Conservation (phyloP, 2,329 filamentous ascomycete genomes). For the Arthrobotrys sinensis region DNA sequence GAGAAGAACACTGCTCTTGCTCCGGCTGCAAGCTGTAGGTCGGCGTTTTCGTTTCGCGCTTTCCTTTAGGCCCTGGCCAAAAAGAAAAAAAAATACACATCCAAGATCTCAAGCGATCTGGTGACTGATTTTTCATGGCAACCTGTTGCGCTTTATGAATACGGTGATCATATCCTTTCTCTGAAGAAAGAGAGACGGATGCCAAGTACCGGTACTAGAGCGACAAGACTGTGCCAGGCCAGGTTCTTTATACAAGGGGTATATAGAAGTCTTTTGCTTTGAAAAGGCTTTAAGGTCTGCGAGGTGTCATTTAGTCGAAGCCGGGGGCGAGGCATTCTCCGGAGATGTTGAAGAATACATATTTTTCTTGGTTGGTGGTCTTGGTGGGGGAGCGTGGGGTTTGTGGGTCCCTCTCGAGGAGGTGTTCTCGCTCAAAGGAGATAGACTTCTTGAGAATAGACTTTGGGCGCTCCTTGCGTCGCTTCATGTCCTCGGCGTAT, state of each 20-base stretch:
- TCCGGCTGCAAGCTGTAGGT: conserved; percentile 58
- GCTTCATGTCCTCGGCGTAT: conserved; percentile 59
- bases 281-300: conserved; percentile 43
- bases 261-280: conserved; percentile 49
- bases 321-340: conserved; percentile 56
- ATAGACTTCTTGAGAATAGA: conserved; percentile 58
- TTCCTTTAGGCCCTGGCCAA: conserved; percentile 47
- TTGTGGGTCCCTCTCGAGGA: conserved; percentile 54
- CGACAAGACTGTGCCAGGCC: conserved; percentile 60
- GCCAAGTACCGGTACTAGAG: conserved; percentile 50
- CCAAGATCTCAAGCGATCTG: conserved; percentile 34
- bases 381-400: conserved; percentile 59
- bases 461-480: conserved; percentile 57
- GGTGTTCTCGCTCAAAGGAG: conserved; percentile 59
- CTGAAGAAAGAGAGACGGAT: conserved; percentile 33
- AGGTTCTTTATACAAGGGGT: conserved; percentile 50
- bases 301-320: conserved; percentile 54
- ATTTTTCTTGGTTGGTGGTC: conserved; percentile 55
- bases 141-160: conserved; percentile 59
- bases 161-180: conserved; percentile 52
- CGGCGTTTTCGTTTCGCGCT: conserved; percentile 47
- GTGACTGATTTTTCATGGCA: conserved; percentile 48
- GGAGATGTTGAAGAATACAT: conserved; percentile 60
- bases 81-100: conserved; percentile 32
- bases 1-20: conserved; percentile 48